These are phyloP conservation scores for Collybia nuda DNA, from an alignment of 768 basidiomycete species.

Conservation along the genomic window DNA sequence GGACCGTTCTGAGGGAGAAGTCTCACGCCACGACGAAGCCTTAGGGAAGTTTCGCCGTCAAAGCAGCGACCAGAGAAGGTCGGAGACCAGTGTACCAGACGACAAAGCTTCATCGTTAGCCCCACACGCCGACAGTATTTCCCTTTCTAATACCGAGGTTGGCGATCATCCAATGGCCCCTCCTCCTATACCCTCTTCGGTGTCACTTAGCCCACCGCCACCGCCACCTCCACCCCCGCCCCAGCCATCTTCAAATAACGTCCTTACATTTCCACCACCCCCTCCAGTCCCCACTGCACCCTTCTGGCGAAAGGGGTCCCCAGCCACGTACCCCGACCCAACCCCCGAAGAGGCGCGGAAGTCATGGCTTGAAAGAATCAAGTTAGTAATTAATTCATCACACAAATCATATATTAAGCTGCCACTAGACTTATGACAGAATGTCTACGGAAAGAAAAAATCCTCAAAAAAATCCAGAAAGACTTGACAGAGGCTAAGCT, in stretches of 20 bases:
- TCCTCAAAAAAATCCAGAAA: conserved; percentile 13
- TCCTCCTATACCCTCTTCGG: not conserved
- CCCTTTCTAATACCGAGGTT: too few relatives aligned
- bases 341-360: conserved; percentile 14
- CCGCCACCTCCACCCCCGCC: conserved; percentile 2
- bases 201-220: not conserved
- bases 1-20: not conserved
- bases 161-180: not conserved
- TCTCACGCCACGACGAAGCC: conserved; percentile 1
- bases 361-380: conserved; percentile 23
- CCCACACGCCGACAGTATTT: too few relatives aligned
- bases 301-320: conserved; percentile 7
- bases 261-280: conserved; percentile 9
- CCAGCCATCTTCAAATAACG: conserved; percentile 1
- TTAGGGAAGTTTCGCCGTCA: not conserved
- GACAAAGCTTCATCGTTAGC: not conserved
- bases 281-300: conserved; percentile 17
- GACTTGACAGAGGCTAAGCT: conserved; percentile 14
- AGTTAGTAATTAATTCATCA: conserved; percentile 9
- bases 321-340: conserved; percentile 5
- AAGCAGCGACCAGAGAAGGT: not conserved
- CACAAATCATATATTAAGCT: not conserved
- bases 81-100: not conserved
- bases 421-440: conserved; percentile 10
- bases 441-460: conserved; percentile 5